Conservation (phyloP, 331 rosid species). For the Telfairia occidentalis region DNA sequence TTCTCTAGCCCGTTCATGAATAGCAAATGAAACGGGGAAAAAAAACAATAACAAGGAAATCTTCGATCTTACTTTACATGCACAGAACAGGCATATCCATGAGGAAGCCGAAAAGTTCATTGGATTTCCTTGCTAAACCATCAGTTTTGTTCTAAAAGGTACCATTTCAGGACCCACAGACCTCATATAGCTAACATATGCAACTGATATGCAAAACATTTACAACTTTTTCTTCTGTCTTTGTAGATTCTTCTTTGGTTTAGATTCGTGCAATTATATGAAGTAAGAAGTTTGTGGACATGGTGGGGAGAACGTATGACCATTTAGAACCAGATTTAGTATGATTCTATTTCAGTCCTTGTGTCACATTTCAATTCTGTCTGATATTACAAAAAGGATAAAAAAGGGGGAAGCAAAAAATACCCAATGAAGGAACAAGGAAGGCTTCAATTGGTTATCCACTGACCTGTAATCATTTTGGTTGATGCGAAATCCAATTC, state of each 20-base stretch:
- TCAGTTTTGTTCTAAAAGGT: background rate
- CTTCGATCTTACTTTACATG: too few species aligned
- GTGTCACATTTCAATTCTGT: background rate
- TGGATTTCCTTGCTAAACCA: too few species aligned
- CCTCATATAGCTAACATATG: too few species aligned
- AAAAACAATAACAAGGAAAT: too few species aligned
- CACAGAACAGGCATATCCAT: too few species aligned
- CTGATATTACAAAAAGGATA: background rate
- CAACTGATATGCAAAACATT: too few species aligned
- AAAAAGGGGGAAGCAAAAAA: background rate
- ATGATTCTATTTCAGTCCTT: background rate
- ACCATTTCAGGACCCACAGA: too few species aligned
- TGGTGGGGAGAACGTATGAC: background rate
- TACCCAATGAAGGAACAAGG: background rate
- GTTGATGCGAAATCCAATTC: background rate
- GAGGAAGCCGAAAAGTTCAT: too few species aligned
- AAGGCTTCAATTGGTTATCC: background rate
- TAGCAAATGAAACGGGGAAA: too few species aligned
- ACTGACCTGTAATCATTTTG: background rate
- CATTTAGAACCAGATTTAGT: background rate
- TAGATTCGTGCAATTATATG: background rate
- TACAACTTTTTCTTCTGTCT: too few species aligned
- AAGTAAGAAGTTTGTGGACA: background rate
- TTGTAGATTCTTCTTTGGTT: too few species aligned
- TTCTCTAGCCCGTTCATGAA: too few species aligned